A percentile compares a stretch with the other conserved stretches of the same genome.
phyloP scores from a whole-genome alignment of 352 stramenopile species.

The Globisporangium nodosum region DNA sequence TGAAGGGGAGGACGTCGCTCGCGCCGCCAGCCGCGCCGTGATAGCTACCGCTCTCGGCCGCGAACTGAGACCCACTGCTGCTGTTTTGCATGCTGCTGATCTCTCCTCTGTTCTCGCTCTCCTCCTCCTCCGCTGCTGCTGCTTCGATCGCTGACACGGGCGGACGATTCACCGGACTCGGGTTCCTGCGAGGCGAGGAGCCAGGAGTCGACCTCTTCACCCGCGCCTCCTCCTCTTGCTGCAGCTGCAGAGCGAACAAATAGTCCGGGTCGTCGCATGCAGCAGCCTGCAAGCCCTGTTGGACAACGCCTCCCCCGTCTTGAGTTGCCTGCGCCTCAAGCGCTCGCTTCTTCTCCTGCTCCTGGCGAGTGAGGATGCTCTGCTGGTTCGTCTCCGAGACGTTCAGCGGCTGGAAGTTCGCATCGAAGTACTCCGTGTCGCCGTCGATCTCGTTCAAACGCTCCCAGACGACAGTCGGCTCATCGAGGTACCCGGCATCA shows the following conservation, averaged over 20 bases:
- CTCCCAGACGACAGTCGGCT: conserved; percentile 94
- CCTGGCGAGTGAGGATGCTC: conserved; percentile 53
- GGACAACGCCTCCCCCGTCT: neutral
- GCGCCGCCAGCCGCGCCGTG: conserved; percentile 13
- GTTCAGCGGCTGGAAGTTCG: conserved; percentile 59
- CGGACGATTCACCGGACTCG: conserved; percentile 14
- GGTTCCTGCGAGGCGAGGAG: conserved; percentile 10
- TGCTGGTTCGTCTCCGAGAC: conserved; percentile 64
- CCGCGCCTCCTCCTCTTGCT: conserved; percentile 69
- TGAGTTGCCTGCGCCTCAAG: conserved; percentile 5
- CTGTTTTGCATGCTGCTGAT: neutral
- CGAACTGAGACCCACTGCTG: conserved; percentile 5
- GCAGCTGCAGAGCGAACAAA: conserved; percentile 60
- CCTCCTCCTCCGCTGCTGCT: neutral
- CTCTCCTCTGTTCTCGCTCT: neutral
- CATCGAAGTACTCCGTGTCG: conserved; percentile 73
- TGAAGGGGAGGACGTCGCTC: conserved; percentile 35
- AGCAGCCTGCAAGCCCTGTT: neutral
- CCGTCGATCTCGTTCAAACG: conserved; percentile 89
- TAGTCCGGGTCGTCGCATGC: conserved; percentile 54
- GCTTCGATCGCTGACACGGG: neutral
- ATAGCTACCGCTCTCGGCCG: neutral
- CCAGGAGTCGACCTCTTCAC: conserved; percentile 10
- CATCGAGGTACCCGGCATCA: conserved; percentile 94
- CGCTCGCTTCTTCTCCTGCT: conserved; percentile 26